Percentiles rank a stretch among this genome's conserved stretches.
phyloP scores from a whole-genome alignment of 2,329 filamentous ascomycete species.

The Penicillium verrucosum region DNA sequence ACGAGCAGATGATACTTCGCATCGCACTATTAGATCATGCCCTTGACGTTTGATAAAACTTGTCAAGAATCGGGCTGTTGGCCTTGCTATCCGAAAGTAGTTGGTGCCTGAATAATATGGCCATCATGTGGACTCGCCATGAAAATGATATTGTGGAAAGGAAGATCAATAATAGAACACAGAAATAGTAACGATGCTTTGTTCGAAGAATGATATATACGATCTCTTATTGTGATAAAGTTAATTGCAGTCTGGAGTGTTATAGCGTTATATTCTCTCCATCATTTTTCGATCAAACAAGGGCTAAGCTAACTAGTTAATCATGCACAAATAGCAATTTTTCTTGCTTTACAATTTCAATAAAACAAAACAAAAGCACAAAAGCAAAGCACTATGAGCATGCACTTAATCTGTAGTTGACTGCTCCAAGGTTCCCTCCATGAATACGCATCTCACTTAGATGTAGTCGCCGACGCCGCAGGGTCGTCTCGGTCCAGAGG shows the following conservation, averaged over 20 bases:
- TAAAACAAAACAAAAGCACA: neutral
- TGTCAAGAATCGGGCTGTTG: neutral
- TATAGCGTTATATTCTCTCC: neutral
- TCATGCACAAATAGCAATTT: neutral
- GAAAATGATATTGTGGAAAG: neutral
- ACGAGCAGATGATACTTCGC: slow-evolving; percentile 18
- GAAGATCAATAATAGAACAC: neutral
- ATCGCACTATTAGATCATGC: slow-evolving; percentile 21
- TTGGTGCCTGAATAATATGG: neutral
- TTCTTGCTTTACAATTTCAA: neutral
- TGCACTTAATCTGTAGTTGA: neutral
- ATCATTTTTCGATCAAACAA: neutral
- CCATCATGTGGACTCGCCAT: too few relatives aligned
- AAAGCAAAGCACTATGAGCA: neutral
- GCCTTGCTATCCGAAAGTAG: neutral
- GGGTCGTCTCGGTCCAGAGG: slow-evolving; percentile 45
- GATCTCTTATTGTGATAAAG: neutral
- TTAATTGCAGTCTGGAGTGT: too few relatives aligned
- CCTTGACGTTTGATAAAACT: neutral
- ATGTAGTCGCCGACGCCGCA: slow-evolving; percentile 31
- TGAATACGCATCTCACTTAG: neutral
- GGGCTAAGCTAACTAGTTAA: too few relatives aligned
- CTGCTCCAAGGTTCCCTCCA: slow-evolving; percentile 22
- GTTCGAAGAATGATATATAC: neutral
- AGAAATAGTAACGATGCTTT: neutral